phyloP scores from a whole-genome alignment of 345 rosid genomes.

The Ailanthus altissimus region DNA sequence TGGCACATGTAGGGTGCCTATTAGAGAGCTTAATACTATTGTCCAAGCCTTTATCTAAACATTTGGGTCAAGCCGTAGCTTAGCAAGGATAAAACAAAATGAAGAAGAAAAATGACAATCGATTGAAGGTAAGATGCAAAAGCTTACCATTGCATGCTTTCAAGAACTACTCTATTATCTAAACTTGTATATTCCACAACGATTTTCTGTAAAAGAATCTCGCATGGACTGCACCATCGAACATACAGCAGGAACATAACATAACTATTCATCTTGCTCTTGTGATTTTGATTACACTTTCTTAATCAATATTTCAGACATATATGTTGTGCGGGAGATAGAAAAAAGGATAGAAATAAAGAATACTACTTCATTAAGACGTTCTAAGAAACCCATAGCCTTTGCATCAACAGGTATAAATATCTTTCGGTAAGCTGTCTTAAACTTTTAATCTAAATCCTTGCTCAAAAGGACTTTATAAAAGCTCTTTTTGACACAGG shows the following conservation, averaged over 20 bases:
- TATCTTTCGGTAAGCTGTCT: slow-evolving; percentile 78
- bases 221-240: slow-evolving; percentile 78
- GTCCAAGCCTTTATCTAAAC: too few relatives aligned
- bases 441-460: slow-evolving; percentile 66
- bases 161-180: slow-evolving; percentile 58
- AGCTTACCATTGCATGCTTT: slow-evolving; percentile 28
- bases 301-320: background rate
- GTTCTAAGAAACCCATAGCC: slow-evolving; percentile 58
- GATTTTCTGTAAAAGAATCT: slow-evolving; percentile 66
- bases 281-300: slow-evolving; percentile 31
- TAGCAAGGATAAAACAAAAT: background rate
- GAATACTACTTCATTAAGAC: slow-evolving; percentile 76
- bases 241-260: slow-evolving; percentile 48
- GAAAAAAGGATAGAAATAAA: slow-evolving; percentile 6
- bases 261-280: slow-evolving; percentile 57
- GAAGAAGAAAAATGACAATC: background rate
- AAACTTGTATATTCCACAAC: slow-evolving; percentile 87
- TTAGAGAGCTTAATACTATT: too few relatives aligned
- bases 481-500: slow-evolving; percentile 3
- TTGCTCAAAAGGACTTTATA: slow-evolving; percentile 30
- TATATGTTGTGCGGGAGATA: background rate
- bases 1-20: too few relatives aligned
- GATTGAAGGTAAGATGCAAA: background rate
- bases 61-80: too few relatives aligned
- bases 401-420: slow-evolving; percentile 61